A percentile compares a stretch with the other conserved stretches of the same genome.
These are phyloP conservation scores for Annulohypoxylon moriforme DNA, from an alignment of 495 filamentous ascomycete species.

Conservation along the genomic window DNA sequence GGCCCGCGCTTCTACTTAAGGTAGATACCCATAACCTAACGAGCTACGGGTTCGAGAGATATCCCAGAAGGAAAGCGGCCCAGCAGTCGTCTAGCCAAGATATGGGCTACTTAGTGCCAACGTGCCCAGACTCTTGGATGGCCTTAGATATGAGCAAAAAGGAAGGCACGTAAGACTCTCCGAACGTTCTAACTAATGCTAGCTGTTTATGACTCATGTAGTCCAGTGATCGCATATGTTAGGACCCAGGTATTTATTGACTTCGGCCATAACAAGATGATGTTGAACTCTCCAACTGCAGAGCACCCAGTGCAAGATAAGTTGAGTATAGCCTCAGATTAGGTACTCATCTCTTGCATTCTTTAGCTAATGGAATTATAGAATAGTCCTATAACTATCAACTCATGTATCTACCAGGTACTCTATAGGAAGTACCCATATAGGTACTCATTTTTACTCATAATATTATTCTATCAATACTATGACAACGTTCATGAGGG, in stretches of 20 bases:
- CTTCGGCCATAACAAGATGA: not conserved
- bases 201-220: not conserved
- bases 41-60: not conserved
- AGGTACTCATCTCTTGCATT: not conserved
- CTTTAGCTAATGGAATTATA: not conserved
- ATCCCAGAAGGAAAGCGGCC: not conserved
- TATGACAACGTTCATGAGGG: too few species aligned
- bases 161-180: not conserved
- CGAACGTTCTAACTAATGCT: not conserved
- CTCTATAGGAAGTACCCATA: too few species aligned
- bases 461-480: too few species aligned
- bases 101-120: not conserved
- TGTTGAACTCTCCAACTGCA: not conserved
- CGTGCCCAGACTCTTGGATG: not conserved
- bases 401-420: too few species aligned
- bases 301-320: not conserved
- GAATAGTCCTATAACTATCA: too few species aligned
- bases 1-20: not conserved
- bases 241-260: not conserved
- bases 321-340: not conserved
- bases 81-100: not conserved
- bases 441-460: too few species aligned
- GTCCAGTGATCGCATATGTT: not conserved
- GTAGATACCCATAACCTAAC: not conserved
- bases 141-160: not conserved